These are phyloP conservation scores for Tuber melanosporum DNA, from an alignment of 495 filamentous ascomycete genomes.

Conservation along the genomic window DNA sequence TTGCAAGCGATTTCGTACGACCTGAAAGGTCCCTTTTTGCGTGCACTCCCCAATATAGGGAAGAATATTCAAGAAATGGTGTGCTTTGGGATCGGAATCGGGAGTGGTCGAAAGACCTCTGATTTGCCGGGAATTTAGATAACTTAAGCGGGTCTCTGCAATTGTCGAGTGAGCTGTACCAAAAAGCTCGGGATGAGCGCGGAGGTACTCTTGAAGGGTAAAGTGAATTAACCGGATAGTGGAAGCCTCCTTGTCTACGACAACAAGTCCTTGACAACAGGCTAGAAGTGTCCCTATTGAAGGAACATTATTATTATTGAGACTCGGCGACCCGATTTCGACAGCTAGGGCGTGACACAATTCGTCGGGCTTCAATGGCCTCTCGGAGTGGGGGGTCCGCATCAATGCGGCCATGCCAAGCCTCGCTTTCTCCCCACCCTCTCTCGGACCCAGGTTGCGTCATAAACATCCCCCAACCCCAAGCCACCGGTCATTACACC, in stretches of 20 bases:
- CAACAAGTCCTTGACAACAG: too few species aligned
- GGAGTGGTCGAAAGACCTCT: not conserved
- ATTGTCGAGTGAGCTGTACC: not conserved
- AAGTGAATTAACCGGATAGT: too few species aligned
- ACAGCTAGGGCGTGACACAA: not conserved
- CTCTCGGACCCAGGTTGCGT: not conserved
- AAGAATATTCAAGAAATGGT: not conserved
- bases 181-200: too few species aligned
- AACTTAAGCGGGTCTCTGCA: not conserved
- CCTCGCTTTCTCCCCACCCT: not conserved
- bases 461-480: not conserved
- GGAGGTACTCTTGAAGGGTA: too few species aligned
- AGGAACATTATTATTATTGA: not conserved
- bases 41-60: not conserved
- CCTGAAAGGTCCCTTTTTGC: too few species aligned
- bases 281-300: too few species aligned
- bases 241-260: too few species aligned
- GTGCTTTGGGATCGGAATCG: not conserved
- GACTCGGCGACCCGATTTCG: not conserved
- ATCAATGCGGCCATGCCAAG: not conserved
- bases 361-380: not conserved
- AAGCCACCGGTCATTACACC: not conserved
- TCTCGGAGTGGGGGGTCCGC: not conserved
- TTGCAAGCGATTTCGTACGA: too few species aligned
- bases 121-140: not conserved